Evolutionary conservation across 78 protist genomes (phyloP).

Genomic region (slime mould (Dictyostelium discoideum)): DNA sequence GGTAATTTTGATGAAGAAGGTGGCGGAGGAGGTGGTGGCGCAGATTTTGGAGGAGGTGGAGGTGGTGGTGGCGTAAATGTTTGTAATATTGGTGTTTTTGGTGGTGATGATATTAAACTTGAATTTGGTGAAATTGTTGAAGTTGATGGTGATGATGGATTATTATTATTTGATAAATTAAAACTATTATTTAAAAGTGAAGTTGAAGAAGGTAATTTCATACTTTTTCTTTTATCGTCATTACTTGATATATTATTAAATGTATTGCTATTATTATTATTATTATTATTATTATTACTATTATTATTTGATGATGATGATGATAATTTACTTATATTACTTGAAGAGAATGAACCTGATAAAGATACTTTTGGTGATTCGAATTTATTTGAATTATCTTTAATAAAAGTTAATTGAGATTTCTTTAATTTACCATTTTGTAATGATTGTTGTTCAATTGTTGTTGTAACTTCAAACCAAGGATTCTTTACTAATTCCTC

Average conservation of each 20-base stretch:
- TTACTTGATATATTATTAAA: neutral
- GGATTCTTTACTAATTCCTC: slow-evolving; percentile 35
- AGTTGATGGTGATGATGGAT: neutral
- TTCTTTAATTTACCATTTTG: slow-evolving; percentile 45
- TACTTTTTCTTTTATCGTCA: neutral
- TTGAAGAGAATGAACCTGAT: neutral
- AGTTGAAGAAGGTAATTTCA: neutral
- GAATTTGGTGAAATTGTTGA: neutral
- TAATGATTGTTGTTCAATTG: neutral
- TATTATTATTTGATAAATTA: neutral
- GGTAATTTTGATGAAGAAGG: slow-evolving; percentile 7
- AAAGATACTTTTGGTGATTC: neutral
- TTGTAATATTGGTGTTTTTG: slow-evolving; percentile 10
- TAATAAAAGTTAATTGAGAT: slow-evolving; percentile 53
- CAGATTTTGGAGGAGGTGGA: slow-evolving; percentile 7
- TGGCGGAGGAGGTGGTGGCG: slow-evolving; percentile 63
- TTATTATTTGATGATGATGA: neutral
- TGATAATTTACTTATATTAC: neutral
- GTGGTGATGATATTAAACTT: neutral
- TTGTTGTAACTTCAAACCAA: neutral
- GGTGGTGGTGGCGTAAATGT: slow-evolving; percentile 5
- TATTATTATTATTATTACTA: neutral
- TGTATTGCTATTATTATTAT: neutral
- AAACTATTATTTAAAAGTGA: slow-evolving; percentile 1
- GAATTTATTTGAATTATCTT: neutral